Base-by-base conservation (phyloP, 225 moss, liverwort and hornwort species). In the Marchantia paleacea region DNA sequence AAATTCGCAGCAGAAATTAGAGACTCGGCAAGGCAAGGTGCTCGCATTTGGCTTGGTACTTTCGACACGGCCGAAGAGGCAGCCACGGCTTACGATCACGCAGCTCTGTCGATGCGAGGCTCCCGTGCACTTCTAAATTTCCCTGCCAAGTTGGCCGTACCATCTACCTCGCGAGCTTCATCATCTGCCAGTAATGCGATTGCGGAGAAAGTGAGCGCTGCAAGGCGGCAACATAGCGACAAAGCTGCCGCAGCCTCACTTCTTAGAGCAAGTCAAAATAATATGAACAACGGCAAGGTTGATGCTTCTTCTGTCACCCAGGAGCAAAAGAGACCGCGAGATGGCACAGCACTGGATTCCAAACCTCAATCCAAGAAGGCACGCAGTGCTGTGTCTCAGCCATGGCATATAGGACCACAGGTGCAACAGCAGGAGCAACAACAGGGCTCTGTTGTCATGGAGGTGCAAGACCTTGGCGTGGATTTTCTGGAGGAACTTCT, bases 71-170 rank as follows among this genome's bases (percentile, higher is more conserved):
- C 86, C 9, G 89, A 89, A 78, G 82, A 89, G 68, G 89, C 89
- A 65, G 89, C 89, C 2, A 82, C 86, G 86, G 89, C 89, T 25
- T 89, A 89, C 82, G 89, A 89, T 72, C 82, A 89, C 72, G 89
- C 89, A n/a, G 89, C 89, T n/a, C 76, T 89, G 52, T 78, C 84
- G 10, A 84, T 89, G 86, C 81, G 86, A n/a, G 89, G 89, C 4
- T 83, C 89, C 6, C 77, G 82, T 24, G 89, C 89, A 0, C 84
- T 86, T 12, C 52, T 89, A 62, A 89, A 89, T 82, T 86, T 89
- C 52, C 86, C 86, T 3, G 88, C 83, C 52, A 82, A 84, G 61
- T 47, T 88, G 66, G 88, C 88, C 20, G 85, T 85, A 13, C 55
- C 88, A 6, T 85, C 85, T n/a, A 63, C 81, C 0, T 53, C 54